Base-by-base conservation (phyloP, 2,329 filamentous ascomycete species). In the Capronia americana region DNA sequence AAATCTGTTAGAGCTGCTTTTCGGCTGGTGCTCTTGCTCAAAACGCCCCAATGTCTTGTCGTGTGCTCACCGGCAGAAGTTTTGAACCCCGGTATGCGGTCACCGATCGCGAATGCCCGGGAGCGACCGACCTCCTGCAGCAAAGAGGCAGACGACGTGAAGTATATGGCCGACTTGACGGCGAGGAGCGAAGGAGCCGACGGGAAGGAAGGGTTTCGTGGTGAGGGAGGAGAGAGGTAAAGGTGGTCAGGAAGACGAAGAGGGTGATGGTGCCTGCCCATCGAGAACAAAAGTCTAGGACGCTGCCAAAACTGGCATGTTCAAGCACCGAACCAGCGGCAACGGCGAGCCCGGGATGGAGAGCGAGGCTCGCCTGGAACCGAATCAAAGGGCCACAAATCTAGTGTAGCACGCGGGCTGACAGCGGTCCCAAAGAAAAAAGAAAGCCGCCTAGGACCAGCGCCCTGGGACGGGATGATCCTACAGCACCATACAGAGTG, bases 41-140 rank as follows among this genome's bases (percentile, higher is more conserved):
- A 30, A 17, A 41, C 12, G 4, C 34, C 14, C 34, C 34, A 7
- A 41, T n/a, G n/a, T 17, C 8, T 34, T 32, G 57, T 66, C 66
- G 62, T 58, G 56, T 65, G 38, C 71, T 67, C 71, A 77, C 75
- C 73, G 57, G 75, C 70, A 57, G 75, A 75, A 70, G 74, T 74
- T 51, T 73, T 71, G 51, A 76, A 72, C 20, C 75, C 74, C 12
- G 75, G 75, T 28, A 77, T 73, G 32, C 74, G 72, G 58, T 75
- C 74, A 30, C 74, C 69, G 32, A 75, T 72, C 46, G 73, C 70
- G 61, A 72, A 69, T 3, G 65, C 69, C 17, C 51, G 58, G 26
- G 63, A 41, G 48, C 68, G 63, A 61, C 69, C 65, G 26, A 71
- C 66, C 51, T 69, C 70, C 48, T 68, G 63, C 26, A 72, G 61